phyloP scores from a whole-genome alignment of 2,329 filamentous ascomycete species.

The Hymenoscyphus occultus region DNA sequence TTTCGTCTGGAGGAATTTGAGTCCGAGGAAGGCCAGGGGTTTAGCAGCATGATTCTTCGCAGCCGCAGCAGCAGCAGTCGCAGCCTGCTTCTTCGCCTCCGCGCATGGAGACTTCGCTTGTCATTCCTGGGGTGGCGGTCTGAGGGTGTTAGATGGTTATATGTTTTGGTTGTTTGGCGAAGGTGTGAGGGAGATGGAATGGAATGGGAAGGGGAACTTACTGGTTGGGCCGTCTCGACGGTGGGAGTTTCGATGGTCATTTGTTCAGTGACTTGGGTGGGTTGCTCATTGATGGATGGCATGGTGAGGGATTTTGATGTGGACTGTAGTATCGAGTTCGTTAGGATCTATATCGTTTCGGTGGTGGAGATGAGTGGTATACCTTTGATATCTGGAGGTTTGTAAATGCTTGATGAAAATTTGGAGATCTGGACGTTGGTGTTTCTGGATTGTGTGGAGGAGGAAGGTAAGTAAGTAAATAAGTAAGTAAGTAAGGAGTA shows the following conservation, averaged over 20 bases:
- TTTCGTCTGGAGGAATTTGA: not conserved
- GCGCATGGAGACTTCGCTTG: constrained; percentile 17
- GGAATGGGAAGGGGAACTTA: constrained; percentile 18
- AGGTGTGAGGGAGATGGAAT: not conserved
- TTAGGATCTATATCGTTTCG: not conserved
- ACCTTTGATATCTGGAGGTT: not conserved
- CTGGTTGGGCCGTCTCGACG: constrained; percentile 31
- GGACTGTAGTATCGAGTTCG: not conserved
- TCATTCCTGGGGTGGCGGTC: constrained; percentile 16
- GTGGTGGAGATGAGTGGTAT: not conserved
- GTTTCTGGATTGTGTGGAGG: not conserved
- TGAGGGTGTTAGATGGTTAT: constrained; percentile 12
- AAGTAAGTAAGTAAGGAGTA: not conserved
- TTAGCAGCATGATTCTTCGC: constrained; percentile 21
- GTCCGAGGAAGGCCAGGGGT: not conserved
- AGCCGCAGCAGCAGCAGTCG: constrained; percentile 20
- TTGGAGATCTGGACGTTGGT: not conserved
- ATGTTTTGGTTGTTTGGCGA: not conserved
- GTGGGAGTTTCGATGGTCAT: constrained; percentile 26
- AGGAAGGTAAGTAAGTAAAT: not conserved
- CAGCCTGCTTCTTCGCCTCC: constrained; percentile 21
- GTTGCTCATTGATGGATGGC: constrained; percentile 32
- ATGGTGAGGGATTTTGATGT: constrained; percentile 14
- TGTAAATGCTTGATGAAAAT: not conserved
- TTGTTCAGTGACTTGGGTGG: constrained; percentile 30